phyloP scores from a whole-genome alignment of 257 asterid species.

The Ballota nigra region DNA sequence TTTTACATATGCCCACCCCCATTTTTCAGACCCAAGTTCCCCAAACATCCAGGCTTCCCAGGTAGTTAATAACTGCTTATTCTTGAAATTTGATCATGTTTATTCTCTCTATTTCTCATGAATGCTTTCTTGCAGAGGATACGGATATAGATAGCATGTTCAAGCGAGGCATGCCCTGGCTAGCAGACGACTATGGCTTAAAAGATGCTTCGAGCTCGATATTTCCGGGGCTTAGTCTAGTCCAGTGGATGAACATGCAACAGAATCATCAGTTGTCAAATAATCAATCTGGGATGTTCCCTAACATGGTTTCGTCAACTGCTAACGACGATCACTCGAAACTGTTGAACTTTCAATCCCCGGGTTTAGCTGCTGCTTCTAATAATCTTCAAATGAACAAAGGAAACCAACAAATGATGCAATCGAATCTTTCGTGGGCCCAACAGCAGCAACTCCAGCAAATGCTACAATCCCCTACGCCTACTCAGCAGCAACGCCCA shows the following conservation, averaged over 20 bases:
- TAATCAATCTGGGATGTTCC: constrained; percentile 48
- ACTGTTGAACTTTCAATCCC: constrained; percentile 76
- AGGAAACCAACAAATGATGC: constrained; percentile 41
- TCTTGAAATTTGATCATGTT: not conserved
- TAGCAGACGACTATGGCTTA: constrained; percentile 65
- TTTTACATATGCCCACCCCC: constrained; percentile 96
- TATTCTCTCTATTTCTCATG: not conserved
- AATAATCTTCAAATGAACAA: constrained; percentile 59
- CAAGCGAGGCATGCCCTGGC: constrained; percentile 88
- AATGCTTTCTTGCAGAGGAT: constrained; percentile 49
- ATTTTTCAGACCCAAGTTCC: constrained; percentile 82
- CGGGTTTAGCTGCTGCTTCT: constrained; percentile 38
- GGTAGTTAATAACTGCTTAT: constrained; percentile 38
- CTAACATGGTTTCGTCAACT: constrained; percentile 36
- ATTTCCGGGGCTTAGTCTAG: constrained; percentile 86
- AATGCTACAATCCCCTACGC: constrained; percentile 41
- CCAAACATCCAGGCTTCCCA: constrained; percentile 69
- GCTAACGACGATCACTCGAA: constrained; percentile 62
- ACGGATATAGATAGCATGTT: constrained; percentile 64
- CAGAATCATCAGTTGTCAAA: constrained; percentile 60
- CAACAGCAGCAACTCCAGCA: constrained; percentile 68
- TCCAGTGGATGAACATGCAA: constrained; percentile 99
- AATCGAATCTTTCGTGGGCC: constrained; percentile 43
- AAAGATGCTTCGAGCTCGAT: constrained; percentile 77
- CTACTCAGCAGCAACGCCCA: constrained; percentile 43